phyloP scores from a whole-genome alignment of 495 filamentous ascomycete genomes.

The Annulohypoxylon moriforme region DNA sequence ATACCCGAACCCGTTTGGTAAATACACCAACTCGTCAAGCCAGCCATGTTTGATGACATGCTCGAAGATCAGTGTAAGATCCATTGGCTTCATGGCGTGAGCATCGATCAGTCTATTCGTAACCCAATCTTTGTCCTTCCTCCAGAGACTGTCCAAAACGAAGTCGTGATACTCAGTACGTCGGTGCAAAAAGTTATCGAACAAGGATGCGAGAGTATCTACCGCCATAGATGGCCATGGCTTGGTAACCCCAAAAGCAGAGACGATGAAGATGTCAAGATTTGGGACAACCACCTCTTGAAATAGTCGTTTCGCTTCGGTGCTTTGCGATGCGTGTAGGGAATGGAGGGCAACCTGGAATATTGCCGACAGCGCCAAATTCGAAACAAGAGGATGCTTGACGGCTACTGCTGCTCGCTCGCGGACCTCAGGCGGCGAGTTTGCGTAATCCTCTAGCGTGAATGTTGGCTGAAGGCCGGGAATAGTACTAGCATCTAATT shows the following conservation, averaged over 20 bases:
- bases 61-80: slow-evolving; percentile 84
- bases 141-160: slow-evolving; percentile 89
- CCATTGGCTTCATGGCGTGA: slow-evolving; percentile 78
- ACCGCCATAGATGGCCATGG: slow-evolving; percentile 67
- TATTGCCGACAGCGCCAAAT: slow-evolving; percentile 83
- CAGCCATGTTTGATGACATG: slow-evolving; percentile 80
- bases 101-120: slow-evolving; percentile 79
- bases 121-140: slow-evolving; percentile 85
- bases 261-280: slow-evolving; percentile 80
- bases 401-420: slow-evolving; percentile 77
- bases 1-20: slow-evolving; percentile 83
- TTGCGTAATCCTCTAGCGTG: slow-evolving; percentile 77
- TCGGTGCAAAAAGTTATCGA: slow-evolving; percentile 62
- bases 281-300: slow-evolving; percentile 75
- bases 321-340: slow-evolving; percentile 69
- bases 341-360: slow-evolving; percentile 80
- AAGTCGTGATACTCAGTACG: slow-evolving; percentile 73
- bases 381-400: slow-evolving; percentile 88
- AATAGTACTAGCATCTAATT: slow-evolving; percentile 84
- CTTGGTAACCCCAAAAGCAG: slow-evolving; percentile 72
- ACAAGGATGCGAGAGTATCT: slow-evolving; percentile 64
- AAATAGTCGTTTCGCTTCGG: slow-evolving; percentile 74
- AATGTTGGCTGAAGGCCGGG: slow-evolving; percentile 83
- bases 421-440: slow-evolving; percentile 75
- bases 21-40: slow-evolving; percentile 80